These are phyloP conservation scores for Cnidoscolus chayamansa DNA, from an alignment of 441 rosid genomes.

Conservation along the genomic window DNA sequence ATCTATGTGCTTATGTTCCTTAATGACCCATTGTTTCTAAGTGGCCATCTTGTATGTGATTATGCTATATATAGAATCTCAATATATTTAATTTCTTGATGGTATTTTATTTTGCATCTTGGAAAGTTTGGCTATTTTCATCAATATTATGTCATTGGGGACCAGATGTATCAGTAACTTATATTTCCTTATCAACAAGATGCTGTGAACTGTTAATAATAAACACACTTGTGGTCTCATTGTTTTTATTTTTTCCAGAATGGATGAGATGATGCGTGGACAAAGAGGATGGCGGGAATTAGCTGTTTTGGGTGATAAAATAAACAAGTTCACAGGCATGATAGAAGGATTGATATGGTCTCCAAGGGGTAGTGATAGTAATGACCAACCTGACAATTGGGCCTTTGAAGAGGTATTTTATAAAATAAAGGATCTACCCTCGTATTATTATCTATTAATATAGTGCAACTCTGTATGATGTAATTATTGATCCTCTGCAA, in stretches of 20 bases:
- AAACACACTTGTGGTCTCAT: not conserved
- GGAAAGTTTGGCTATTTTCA: not conserved
- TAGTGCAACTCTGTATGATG: not conserved
- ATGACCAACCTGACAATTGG: slow-evolving; percentile 63
- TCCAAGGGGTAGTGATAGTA: slow-evolving; percentile 54
- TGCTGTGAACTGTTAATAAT: not conserved
- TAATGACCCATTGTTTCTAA: not conserved
- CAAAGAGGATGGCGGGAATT: slow-evolving; percentile 97
- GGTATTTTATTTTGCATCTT: not conserved
- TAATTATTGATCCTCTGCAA: slow-evolving; percentile 2
- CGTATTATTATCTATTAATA: not conserved
- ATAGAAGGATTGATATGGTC: slow-evolving; percentile 94
- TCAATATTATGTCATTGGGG: not conserved
- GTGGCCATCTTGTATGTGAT: not conserved
- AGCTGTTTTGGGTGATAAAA: slow-evolving; percentile 76
- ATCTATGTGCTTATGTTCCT: too few relatives aligned
- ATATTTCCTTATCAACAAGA: not conserved
- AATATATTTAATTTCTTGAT: not conserved
- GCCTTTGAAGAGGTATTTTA: slow-evolving; percentile 66
- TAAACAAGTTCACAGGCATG: slow-evolving; percentile 85
- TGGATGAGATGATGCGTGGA: slow-evolving; percentile 99
- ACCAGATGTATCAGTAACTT: not conserved
- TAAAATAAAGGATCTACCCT: not conserved
- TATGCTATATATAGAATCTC: not conserved
- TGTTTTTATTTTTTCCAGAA: slow-evolving; percentile 38